These are phyloP conservation scores for Bruguiera parviflora DNA, from an alignment of 345 rosid genomes.

Conservation along the genomic window DNA sequence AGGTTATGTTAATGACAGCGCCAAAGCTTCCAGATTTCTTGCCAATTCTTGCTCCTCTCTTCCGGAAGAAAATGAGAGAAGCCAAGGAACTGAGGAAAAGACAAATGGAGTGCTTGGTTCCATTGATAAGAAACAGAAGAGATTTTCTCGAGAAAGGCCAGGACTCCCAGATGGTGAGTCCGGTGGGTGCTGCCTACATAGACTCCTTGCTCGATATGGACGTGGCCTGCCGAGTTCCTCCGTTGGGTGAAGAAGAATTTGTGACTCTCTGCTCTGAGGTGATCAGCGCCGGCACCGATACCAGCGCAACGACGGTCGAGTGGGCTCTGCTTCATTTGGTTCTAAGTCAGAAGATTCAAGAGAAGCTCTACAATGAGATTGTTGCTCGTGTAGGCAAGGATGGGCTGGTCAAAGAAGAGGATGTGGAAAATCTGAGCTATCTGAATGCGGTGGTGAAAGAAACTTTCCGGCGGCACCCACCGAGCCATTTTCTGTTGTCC, in stretches of 20 bases:
- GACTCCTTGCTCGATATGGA: constrained; percentile 67
- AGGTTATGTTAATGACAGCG: constrained; percentile 26
- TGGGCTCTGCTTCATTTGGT: constrained; percentile 84
- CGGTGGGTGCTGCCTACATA: constrained; percentile 80
- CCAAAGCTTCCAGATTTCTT: constrained; percentile 28
- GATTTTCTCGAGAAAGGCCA: constrained; percentile 16
- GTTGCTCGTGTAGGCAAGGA: constrained; percentile 50
- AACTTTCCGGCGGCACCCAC: constrained; percentile 92
- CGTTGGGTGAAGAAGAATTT: constrained; percentile 62
- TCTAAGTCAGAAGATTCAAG: constrained; percentile 60
- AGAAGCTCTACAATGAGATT: constrained; percentile 60
- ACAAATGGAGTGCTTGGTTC: constrained; percentile 28
- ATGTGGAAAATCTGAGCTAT: constrained; percentile 62
- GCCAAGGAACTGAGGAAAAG: constrained; percentile 22
- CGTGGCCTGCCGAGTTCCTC: constrained; percentile 36
- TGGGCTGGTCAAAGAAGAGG: constrained; percentile 58
- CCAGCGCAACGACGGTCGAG: constrained; percentile 78
- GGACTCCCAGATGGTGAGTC: constrained; percentile 33
- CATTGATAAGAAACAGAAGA: constrained; percentile 24
- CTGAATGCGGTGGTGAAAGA: constrained; percentile 74
- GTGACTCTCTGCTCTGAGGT: constrained; percentile 85
- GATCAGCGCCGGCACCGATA: constrained; percentile 93
- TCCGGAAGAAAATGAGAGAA: constrained; percentile 19
- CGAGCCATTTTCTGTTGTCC: constrained; percentile 83
- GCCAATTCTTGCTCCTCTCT: constrained; percentile 23